Evolutionary conservation across 106 monocot species (phyloP), one percentile per base, ranked within the genome.

Genomic region (Dioscorea dumetorum): DNA sequence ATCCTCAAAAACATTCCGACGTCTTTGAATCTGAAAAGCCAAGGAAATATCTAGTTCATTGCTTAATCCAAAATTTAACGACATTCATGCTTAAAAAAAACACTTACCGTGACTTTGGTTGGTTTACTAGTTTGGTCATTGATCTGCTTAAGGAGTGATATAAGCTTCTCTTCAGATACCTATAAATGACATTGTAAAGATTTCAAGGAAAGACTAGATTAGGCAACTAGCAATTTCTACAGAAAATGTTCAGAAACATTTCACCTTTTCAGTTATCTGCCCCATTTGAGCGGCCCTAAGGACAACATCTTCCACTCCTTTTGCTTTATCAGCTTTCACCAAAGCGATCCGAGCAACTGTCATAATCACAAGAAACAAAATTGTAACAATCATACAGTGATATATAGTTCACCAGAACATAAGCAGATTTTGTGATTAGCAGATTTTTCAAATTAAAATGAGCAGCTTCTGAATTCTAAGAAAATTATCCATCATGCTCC

Each of bases 251-350:
- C 22, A 2, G 19, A 11, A 23, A 23, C 4, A 59, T 23, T 22
- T 60, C 56, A 91, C 95, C 87, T 97, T 97, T 53, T 97, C 95
- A 68, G 78, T 74, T 62, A 91, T 89, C 76, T 91, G 91, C 35
- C 95, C 95, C 82, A 73, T 75, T 58, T 97, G 91, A 66, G 88
- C 81, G 60, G 91, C 84, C 67, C 95, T 79, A 20, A 97, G 81
- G 56, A 97, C 68, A 70, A 97, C 82, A 80, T 97, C 95, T 73
- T 97, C 95, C 50, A 97, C 95, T 15, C 86, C 81, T 70, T 88
- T 88, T 34, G 95, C 95, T 76, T 97, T 97, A 24, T 97, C 95
- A 79, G 95, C 88, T 65, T 97, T 97, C 62, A 97, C 95, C 75
- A 97, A 82, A 67, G 95, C 95, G 69, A 97, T 97, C 20, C 95